Conservation (phyloP, 306 rosid genomes). For the Trichosanthes cucumerina region DNA sequence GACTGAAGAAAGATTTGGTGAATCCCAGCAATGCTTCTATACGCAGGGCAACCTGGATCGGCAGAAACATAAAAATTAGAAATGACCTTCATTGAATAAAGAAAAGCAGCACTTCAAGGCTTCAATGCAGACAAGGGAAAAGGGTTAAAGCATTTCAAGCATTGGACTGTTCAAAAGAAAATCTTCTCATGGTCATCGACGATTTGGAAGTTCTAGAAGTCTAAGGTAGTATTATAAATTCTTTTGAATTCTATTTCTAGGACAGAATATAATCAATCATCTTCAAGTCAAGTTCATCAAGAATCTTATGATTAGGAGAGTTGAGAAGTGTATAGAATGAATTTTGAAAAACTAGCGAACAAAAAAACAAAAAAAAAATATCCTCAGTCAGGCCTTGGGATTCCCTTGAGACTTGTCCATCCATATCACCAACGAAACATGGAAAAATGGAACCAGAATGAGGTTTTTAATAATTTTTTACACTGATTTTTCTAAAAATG, state of each 20-base stretch:
- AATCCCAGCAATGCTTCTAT: constrained; percentile 58
- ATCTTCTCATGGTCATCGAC: not conserved
- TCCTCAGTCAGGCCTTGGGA: not conserved
- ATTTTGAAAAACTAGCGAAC: not conserved
- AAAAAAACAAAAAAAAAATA: not conserved
- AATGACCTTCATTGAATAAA: not conserved
- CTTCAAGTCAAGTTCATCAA: not conserved
- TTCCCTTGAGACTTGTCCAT: not conserved
- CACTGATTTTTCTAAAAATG: not conserved
- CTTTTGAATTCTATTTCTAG: not conserved
- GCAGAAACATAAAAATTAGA: not conserved
- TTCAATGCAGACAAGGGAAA: not conserved
- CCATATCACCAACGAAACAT: not conserved
- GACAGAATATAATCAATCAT: not conserved
- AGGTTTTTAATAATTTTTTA: not conserved
- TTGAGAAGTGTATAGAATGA: not conserved
- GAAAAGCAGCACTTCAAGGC: not conserved
- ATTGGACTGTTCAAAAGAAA: not conserved
- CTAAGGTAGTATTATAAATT: not conserved
- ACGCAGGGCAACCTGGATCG: constrained; percentile 51
- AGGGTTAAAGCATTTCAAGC: not conserved
- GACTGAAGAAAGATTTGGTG: constrained; percentile 50
- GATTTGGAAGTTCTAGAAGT: not conserved
- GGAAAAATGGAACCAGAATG: not conserved
- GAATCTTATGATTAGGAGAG: not conserved